Evolutionary conservation across 768 basidiomycete genomes (phyloP).

Genomic region (Lyophyllum semitale): DNA sequence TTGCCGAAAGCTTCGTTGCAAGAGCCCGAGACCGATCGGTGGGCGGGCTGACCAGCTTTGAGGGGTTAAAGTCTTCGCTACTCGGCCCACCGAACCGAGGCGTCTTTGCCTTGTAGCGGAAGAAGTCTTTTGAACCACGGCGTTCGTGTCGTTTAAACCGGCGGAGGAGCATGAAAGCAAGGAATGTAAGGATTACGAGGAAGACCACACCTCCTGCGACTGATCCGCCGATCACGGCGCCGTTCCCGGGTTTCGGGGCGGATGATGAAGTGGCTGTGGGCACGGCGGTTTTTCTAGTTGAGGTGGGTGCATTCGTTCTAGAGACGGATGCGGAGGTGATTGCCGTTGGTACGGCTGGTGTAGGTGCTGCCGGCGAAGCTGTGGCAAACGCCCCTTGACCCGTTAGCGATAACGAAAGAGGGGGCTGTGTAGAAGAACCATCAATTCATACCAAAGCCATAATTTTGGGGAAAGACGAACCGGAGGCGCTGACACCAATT

Average conservation of each 20-base stretch:
- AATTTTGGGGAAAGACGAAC: slow-evolving; percentile 18
- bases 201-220: slow-evolving; percentile 19
- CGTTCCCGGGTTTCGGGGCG: neutral
- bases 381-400: slow-evolving; percentile 39
- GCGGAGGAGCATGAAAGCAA: slow-evolving; percentile 8
- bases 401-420: slow-evolving; percentile 23
- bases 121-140: slow-evolving; percentile 15
- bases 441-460: neutral
- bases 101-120: slow-evolving; percentile 14
- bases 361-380: slow-evolving; percentile 8
- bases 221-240: slow-evolving; percentile 24
- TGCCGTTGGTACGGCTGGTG: slow-evolving; percentile 6
- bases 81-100: neutral
- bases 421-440: slow-evolving; percentile 20
- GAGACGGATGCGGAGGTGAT: neutral
- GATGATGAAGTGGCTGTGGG: neutral
- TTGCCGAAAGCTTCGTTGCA: neutral
- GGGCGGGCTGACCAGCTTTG: slow-evolving; percentile 1
- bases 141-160: slow-evolving; percentile 5
- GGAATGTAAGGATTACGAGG: slow-evolving; percentile 7
- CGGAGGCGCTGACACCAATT: slow-evolving; percentile 25
- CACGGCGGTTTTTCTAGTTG: slow-evolving; percentile 5
- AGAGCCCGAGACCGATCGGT: neutral
- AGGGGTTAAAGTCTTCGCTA: neutral
- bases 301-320: slow-evolving; percentile 2